Conservation (phyloP, 2,329 filamentous ascomycete species). For the Juglanconis juglandina region DNA sequence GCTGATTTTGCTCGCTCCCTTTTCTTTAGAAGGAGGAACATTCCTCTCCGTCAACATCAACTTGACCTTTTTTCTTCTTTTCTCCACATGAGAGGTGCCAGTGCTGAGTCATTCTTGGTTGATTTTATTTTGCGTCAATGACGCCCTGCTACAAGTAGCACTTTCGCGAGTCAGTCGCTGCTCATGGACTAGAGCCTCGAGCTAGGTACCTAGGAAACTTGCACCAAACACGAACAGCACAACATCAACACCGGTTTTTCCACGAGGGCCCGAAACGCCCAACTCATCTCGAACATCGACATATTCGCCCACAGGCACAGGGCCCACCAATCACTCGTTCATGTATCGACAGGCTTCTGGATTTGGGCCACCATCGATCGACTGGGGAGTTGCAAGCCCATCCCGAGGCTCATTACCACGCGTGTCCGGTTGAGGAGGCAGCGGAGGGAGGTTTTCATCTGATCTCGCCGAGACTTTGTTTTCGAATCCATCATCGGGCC, state of each 20-base stretch:
- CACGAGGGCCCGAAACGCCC: not conserved
- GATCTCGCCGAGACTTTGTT: not conserved
- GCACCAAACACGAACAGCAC: not conserved
- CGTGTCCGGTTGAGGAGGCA: not conserved
- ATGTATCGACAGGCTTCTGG: conserved; percentile 22
- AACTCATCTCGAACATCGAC: not conserved
- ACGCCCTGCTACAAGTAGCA: not conserved
- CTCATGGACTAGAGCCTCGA: too few relatives aligned
- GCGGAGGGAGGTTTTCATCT: not conserved
- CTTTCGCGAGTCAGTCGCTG: too few relatives aligned
- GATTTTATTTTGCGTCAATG: too few relatives aligned
- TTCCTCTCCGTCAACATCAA: too few relatives aligned
- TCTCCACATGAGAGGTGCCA: too few relatives aligned
- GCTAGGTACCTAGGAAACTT: too few relatives aligned
- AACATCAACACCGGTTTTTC: not conserved
- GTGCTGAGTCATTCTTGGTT: too few relatives aligned
- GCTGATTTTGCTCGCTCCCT: not conserved
- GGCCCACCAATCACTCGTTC: conserved; percentile 10
- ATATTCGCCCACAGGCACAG: not conserved
- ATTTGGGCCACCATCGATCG: conserved; percentile 22
- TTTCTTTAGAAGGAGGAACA: too few relatives aligned
- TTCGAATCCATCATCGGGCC: not conserved
- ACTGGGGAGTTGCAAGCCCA: conserved; percentile 23
- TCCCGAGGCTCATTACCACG: not conserved
- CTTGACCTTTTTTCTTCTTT: too few relatives aligned